These are phyloP conservation scores for Malus sieversii DNA, from an alignment of 306 rosid genomes.

Conservation along the genomic window DNA sequence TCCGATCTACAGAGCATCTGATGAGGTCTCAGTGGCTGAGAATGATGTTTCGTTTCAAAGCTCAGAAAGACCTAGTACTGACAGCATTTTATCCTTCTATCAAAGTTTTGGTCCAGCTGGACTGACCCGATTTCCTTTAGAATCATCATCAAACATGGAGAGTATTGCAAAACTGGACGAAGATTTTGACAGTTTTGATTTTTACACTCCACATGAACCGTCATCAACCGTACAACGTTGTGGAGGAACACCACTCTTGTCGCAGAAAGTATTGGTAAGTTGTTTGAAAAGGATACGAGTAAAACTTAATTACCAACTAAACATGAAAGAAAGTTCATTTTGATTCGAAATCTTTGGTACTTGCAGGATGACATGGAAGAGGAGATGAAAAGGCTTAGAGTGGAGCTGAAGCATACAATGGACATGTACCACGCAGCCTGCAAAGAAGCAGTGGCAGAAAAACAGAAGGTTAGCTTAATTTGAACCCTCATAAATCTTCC, in stretches of 20 bases:
- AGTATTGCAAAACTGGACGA: background rate
- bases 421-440: constrained; percentile 22
- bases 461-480: constrained; percentile 14
- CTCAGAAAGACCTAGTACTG: constrained; percentile 26
- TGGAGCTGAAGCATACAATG: constrained; percentile 20
- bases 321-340: background rate
- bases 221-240: background rate
- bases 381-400: constrained; percentile 19
- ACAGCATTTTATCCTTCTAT: constrained; percentile 21
- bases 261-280: constrained; percentile 16
- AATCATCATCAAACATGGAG: background rate
- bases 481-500: background rate
- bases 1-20: background rate
- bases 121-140: background rate
- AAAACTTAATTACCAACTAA: background rate
- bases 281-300: background rate
- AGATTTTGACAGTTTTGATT: background rate
- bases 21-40: constrained; percentile 6
- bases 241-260: background rate
- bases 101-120: constrained; percentile 6
- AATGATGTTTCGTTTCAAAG: constrained; percentile 10
- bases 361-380: constrained; percentile 27
- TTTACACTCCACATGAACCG: background rate
- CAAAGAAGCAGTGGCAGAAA: constrained; percentile 15
- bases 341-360: background rate